A percentile compares a stretch with the other conserved stretches of the same genome.
These are phyloP conservation scores for Periconia sp. DNA, from an alignment of 2,329 filamentous ascomycete genomes.

Conservation along the genomic window DNA sequence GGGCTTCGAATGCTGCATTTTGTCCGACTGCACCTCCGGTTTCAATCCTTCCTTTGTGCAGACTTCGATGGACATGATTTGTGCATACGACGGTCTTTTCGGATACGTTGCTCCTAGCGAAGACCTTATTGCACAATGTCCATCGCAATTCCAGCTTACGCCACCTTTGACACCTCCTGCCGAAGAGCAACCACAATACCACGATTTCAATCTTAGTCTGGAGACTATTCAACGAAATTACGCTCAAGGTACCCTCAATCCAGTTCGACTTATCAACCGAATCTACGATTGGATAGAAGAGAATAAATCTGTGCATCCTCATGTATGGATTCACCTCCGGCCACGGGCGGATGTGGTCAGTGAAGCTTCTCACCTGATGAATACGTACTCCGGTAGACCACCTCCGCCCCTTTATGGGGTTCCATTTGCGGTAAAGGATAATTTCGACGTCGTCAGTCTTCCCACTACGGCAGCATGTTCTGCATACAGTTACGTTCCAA, in stretches of 20 bases:
- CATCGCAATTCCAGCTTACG: not conserved
- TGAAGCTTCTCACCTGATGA: not conserved
- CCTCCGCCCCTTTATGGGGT: constrained; percentile 56
- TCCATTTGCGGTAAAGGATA: constrained; percentile 61
- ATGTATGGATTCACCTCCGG: not conserved
- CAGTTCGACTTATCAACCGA: not conserved
- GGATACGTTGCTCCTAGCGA: constrained; percentile 46
- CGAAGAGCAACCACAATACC: not conserved
- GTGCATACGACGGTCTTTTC: constrained; percentile 54
- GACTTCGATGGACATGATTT: constrained; percentile 53
- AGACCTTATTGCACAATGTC: not conserved
- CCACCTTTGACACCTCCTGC: not conserved
- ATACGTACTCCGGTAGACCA: not conserved
- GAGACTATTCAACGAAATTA: not conserved
- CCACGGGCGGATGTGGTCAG: not conserved
- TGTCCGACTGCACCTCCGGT: constrained; percentile 54
- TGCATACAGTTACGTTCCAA: constrained; percentile 51
- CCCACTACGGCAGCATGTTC: constrained; percentile 56
- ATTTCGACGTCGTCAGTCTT: constrained; percentile 55
- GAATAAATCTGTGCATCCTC: not conserved
- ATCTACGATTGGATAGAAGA: not conserved
- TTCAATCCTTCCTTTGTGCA: constrained; percentile 50
- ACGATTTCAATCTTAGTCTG: not conserved
- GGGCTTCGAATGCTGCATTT: constrained; percentile 61
- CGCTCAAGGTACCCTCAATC: not conserved